These are phyloP conservation scores for Aotearoamyces nothofagi DNA, from an alignment of 2,329 filamentous ascomycete genomes.

Conservation along the genomic window DNA sequence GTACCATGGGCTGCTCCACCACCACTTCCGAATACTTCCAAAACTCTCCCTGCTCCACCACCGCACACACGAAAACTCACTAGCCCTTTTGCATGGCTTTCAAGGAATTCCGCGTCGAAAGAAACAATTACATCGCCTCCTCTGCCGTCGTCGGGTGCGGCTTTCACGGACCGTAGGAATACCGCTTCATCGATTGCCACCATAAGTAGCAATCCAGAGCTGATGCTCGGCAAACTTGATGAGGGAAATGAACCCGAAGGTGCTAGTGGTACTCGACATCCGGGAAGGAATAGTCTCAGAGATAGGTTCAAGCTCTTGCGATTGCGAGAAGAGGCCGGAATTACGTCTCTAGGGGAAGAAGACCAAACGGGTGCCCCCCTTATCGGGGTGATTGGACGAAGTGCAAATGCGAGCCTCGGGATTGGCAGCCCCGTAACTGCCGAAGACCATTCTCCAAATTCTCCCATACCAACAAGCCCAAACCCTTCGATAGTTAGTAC, in stretches of 20 bases:
- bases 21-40: conserved; percentile 4
- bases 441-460: conserved; percentile 21
- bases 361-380: conserved; percentile 22
- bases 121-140: conserved; percentile 39
- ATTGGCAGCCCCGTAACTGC: conserved; percentile 25
- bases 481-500: conserved; percentile 51
- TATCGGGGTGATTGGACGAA: conserved; percentile 24
- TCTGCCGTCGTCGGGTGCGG: conserved; percentile 15
- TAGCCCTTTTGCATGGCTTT: conserved; percentile 77
- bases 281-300: conserved; percentile 48
- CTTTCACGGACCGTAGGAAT: conserved; percentile 41
- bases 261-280: conserved; percentile 26
- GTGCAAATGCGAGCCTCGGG: conserved; percentile 25
- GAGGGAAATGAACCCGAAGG: conserved; percentile 56
- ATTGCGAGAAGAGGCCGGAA: conserved; percentile 56
- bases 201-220: conserved; percentile 64
- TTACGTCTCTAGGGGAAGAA: conserved; percentile 35
- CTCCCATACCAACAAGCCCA: conserved; percentile 21
- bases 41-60: conserved; percentile 9
- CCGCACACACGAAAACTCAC: conserved; percentile 56
- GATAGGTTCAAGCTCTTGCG: conserved; percentile 68
- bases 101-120: conserved; percentile 47
- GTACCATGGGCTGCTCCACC: conserved; percentile 53
- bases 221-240: conserved; percentile 63
- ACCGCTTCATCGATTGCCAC: conserved; percentile 71